Percentiles rank a stretch among this genome's conserved stretches.
Conservation (phyloP, 176 grass and related monocot genomes). For the Typha latifolia region DNA sequence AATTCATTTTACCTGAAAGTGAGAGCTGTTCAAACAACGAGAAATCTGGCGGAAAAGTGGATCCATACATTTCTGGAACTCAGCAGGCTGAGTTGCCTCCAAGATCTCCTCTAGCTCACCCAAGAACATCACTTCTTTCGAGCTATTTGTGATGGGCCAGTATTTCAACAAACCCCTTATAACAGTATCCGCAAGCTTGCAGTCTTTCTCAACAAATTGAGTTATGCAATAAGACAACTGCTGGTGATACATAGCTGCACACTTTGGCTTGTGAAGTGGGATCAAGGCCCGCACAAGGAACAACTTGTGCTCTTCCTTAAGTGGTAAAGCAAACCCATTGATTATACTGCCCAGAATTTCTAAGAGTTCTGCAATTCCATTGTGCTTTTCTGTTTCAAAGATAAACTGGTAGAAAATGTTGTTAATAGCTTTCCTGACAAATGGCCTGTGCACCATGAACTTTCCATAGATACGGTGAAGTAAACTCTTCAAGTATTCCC, state of each 20-base stretch:
- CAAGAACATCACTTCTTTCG: slow-evolving; percentile 79
- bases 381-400: slow-evolving; percentile 85
- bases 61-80: slow-evolving; percentile 94
- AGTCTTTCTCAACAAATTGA: slow-evolving; percentile 84
- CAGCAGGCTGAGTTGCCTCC: slow-evolving; percentile 63
- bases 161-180: slow-evolving; percentile 85
- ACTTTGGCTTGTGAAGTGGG: slow-evolving; percentile 78
- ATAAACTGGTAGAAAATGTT: slow-evolving; percentile 89
- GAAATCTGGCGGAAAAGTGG: slow-evolving; percentile 73
- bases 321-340: slow-evolving; percentile 75
- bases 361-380: slow-evolving; percentile 71
- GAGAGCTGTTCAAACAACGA: slow-evolving; percentile 60
- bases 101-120: slow-evolving; percentile 80
- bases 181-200: slow-evolving; percentile 64
- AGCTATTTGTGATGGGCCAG: slow-evolving; percentile 83
- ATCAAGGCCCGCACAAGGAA: slow-evolving; percentile 68
- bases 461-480: slow-evolving; percentile 84
- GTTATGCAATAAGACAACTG: slow-evolving; percentile 70
- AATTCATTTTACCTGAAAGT: slow-evolving; percentile 61
- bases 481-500: slow-evolving; percentile 84
- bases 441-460: slow-evolving; percentile 87
- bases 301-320: slow-evolving; percentile 86
- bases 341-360: slow-evolving; percentile 86
- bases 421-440: slow-evolving; percentile 72
- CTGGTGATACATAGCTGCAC: slow-evolving; percentile 56